phyloP scores from a whole-genome alignment of 208 protist species.

The Herpetomonas tarakana region DNA sequence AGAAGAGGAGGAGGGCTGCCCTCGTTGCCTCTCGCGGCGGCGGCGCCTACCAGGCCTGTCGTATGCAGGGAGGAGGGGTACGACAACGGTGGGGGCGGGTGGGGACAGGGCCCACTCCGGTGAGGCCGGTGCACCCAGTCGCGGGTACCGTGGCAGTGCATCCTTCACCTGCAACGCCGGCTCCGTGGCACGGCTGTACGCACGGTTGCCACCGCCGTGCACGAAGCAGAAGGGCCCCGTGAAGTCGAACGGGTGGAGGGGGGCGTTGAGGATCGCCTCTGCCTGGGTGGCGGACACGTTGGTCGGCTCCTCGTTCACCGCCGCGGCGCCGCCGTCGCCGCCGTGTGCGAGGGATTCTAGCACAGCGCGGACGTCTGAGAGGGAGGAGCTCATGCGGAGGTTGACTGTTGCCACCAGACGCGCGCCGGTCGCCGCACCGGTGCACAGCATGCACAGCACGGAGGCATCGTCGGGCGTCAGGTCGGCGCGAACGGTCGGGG shows the following conservation, averaged over 20 bases:
- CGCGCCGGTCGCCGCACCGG: conserved; percentile 46
- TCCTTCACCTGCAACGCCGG: conserved; percentile 25
- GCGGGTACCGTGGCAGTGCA: conserved; percentile 55
- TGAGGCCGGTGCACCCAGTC: conserved; percentile 28
- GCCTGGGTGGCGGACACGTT: conserved; percentile 44
- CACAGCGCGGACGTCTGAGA: conserved; percentile 52
- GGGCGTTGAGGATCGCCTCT: conserved; percentile 28
- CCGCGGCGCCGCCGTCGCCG: conserved; percentile 26
- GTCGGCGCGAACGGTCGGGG: conserved; percentile 7
- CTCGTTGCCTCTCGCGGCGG: background rate
- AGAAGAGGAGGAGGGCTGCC: background rate
- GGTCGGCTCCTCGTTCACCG: conserved; percentile 29
- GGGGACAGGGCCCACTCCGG: conserved; percentile 28
- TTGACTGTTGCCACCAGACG: conserved; percentile 64
- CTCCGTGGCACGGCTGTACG: conserved; percentile 25
- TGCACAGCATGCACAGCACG: conserved; percentile 72
- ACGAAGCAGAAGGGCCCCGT: conserved; percentile 71
- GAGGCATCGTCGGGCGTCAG: conserved; percentile 29
- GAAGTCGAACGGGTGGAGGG: conserved; percentile 79
- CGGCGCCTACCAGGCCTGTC: background rate
- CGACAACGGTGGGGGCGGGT: conserved; percentile 23
- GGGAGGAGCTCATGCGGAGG: conserved; percentile 34
- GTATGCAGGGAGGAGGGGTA: conserved; percentile 8
- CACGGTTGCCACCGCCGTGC: conserved; percentile 32
- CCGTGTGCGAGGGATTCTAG: conserved; percentile 36